Percentiles rank a stretch among this genome's conserved stretches.
Evolutionary conservation across 352 stramenopile species (phyloP).

Genomic region (Peronospora destructor): DNA sequence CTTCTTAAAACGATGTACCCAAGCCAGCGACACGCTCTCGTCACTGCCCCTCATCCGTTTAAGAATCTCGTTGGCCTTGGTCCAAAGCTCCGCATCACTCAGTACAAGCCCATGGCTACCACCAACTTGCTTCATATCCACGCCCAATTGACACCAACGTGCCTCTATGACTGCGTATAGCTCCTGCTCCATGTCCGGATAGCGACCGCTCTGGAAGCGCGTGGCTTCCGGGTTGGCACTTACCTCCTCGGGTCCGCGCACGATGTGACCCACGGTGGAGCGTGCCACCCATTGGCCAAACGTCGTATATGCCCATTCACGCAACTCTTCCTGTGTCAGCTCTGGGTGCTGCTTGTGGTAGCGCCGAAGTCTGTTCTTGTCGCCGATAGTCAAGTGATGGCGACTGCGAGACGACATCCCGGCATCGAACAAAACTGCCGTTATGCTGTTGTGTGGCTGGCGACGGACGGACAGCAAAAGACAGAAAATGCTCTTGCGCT

Average conservation of each 20-base stretch:
- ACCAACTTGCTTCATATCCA: constrained; percentile 6
- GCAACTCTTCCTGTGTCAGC: constrained; percentile 31
- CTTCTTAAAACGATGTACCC: constrained; percentile 35
- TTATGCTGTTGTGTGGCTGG: constrained; percentile 13
- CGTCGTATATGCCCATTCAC: constrained; percentile 21
- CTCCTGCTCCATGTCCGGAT: constrained; percentile 27
- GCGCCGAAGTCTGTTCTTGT: constrained; percentile 26
- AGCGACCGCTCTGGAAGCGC: constrained; percentile 30
- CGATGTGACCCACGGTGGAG: constrained; percentile 29
- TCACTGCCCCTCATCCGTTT: constrained; percentile 18
- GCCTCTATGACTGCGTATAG: constrained; percentile 15
- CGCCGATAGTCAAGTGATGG: constrained; percentile 31
- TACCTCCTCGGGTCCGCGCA: constrained; percentile 19
- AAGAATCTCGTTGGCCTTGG: constrained; percentile 33
- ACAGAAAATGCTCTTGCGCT: constrained; percentile 4
- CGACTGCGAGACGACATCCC: constrained; percentile 11
- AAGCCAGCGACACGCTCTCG: constrained; percentile 24
- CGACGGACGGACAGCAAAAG: neutral
- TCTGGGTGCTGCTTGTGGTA: constrained; percentile 20
- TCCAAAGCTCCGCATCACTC: constrained; percentile 25
- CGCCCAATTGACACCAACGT: constrained; percentile 1
- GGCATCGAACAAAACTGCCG: constrained; percentile 3
- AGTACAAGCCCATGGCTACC: constrained; percentile 2
- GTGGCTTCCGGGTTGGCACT: constrained; percentile 29
- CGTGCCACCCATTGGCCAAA: constrained; percentile 14